phyloP scores from a whole-genome alignment of 371 early-diverging fungal genomes.

The Hamiltosporidium magnivora region DNA sequence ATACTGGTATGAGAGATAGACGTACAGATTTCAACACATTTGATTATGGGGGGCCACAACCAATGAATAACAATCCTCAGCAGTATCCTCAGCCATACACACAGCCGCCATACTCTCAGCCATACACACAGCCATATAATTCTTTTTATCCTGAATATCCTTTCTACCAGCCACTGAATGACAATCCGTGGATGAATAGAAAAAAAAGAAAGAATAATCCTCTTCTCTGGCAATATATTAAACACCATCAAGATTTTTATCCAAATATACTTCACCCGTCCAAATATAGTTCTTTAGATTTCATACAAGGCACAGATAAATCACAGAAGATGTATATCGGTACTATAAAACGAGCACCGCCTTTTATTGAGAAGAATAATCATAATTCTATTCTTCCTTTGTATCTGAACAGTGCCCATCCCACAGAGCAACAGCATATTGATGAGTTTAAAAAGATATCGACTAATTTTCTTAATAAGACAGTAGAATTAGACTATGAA shows the following conservation, averaged over 20 bases:
- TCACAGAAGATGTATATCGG: constrained; percentile 40
- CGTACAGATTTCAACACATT: too few relatives aligned
- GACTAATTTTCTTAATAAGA: constrained; percentile 27
- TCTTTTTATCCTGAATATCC: too few relatives aligned
- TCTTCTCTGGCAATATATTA: constrained; percentile 37
- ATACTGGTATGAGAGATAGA: too few relatives aligned
- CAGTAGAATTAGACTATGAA: constrained; percentile 33
- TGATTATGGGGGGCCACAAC: too few relatives aligned
- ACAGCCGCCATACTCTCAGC: too few relatives aligned
- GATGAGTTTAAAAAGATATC: constrained; percentile 35
- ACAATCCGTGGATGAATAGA: constrained; percentile 43
- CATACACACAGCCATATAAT: too few relatives aligned
- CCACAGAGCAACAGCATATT: constrained; percentile 14
- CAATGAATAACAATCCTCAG: too few relatives aligned
- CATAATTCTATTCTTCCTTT: constrained; percentile 46
- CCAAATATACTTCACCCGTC: constrained; percentile 30
- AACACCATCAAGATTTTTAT: constrained; percentile 8
- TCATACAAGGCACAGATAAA: constrained; percentile 15
- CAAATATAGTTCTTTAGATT: constrained; percentile 28
- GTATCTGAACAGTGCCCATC: constrained; percentile 38
- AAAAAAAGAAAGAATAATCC: constrained; percentile 47
- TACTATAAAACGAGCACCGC: constrained; percentile 15
- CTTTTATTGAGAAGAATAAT: constrained; percentile 21
- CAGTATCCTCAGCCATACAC: too few relatives aligned
- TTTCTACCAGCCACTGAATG: neutral